These are phyloP conservation scores for Cryptosporidium baileyi DNA, from an alignment of 169 alveolate species.

Conservation along the genomic window DNA sequence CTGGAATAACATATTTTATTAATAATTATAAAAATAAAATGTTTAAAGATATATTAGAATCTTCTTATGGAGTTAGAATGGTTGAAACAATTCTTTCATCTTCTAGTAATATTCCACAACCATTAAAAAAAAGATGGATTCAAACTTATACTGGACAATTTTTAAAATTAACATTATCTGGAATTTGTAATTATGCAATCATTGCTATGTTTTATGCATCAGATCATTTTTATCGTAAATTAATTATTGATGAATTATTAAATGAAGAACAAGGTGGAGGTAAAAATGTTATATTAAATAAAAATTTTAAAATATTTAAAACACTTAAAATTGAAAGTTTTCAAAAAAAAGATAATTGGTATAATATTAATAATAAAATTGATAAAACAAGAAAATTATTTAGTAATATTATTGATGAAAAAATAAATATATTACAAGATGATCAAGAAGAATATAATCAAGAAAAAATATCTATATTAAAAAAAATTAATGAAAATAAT, in stretches of 20 bases:
- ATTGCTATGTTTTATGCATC: constrained; percentile 64
- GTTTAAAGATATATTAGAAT: constrained; percentile 2
- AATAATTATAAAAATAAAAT: not conserved
- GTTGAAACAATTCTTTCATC: constrained; percentile 1
- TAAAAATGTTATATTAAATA: constrained; percentile 1
- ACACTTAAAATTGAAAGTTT: constrained; percentile 26
- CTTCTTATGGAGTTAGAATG: constrained; percentile 32
- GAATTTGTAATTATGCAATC: constrained; percentile 34
- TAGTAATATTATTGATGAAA: constrained; percentile 14
- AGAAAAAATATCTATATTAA: too few species aligned
- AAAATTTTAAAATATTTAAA: constrained; percentile 41
- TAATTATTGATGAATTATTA: constrained; percentile 33
- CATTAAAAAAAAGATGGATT: constrained; percentile 49
- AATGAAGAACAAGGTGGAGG: constrained; percentile 66
- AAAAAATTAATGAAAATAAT: not conserved
- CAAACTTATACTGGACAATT: constrained; percentile 35
- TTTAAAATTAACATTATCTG: not conserved
- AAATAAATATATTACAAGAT: constrained; percentile 14
- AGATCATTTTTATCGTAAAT: constrained; percentile 12
- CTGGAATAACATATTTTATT: constrained; percentile 54
- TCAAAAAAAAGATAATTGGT: constrained; percentile 13
- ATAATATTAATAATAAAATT: not conserved
- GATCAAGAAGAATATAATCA: too few species aligned
- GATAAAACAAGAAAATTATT: constrained; percentile 39
- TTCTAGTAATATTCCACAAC: constrained; percentile 23